Base-by-base conservation (phyloP, 148 eudicot genomes). In the Beta vulgaris region DNA sequence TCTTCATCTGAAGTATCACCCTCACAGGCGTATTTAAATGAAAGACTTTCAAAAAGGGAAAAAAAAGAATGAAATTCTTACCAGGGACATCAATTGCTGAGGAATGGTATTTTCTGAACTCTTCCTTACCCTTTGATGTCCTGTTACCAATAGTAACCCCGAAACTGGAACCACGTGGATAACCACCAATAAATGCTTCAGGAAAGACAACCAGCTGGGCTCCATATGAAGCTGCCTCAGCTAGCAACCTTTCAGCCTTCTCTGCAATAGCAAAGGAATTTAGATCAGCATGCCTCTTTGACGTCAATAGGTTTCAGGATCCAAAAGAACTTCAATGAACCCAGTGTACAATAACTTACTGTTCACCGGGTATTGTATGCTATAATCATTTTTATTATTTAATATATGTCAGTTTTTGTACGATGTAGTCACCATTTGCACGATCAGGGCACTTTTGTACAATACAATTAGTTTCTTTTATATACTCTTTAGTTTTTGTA, bases 11-110 rank as follows among this genome's bases (percentile, higher is more conserved):
- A n/a, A n/a, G n/a, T n/a, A n/a, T n/a, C n/a, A n/a, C n/a, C n/a
- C n/a, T n/a, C n/a, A n/a, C n/a, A n/a, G n/a, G n/a, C n/a, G n/a
- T 46, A 46, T 46, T 46, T 46, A 13, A 46, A 4, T n/a, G 51
- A 46, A 2, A n/a, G n/a, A 0, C 4, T 1, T 46, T 46, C 0
- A 2, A 0, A 46, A 46, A n/a, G n/a, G n/a, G n/a, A n/a, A 16
- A 11, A 57, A 26, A 23, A 11, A 1, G 31, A 14, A 57, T 18
- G 28, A 18, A 3, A 19, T 46, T 46, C 34, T 68, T 82, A 91
- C 98, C 97, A 66, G 98, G 98, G 18, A 94, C 96, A 82, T 94
- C 91, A 75, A 94, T 90, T 60, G 97, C 97, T 21, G 96, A 74
- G 43, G 97, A 93, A 85, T 90, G 97, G 81, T 94, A 94, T 78